These are phyloP conservation scores for Selaginella tamariscina DNA, from an alignment of 75 land plant genomes.

Conservation along the genomic window DNA sequence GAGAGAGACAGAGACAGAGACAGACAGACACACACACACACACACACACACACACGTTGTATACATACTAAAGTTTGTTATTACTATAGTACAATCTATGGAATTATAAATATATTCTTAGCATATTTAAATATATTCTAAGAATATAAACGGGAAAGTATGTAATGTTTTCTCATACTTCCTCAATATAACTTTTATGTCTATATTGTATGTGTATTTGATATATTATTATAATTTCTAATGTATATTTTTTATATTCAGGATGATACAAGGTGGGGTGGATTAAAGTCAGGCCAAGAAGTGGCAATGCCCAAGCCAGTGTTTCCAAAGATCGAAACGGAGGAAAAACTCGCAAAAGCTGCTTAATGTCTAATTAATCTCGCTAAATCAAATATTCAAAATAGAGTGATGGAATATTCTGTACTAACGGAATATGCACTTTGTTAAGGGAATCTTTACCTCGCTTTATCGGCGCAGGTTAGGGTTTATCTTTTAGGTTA, in stretches of 20 bases:
- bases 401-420: background rate
- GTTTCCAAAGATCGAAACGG: slow-evolving; percentile 60
- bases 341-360: background rate
- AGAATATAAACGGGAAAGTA: background rate
- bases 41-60: background rate
- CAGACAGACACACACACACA: background rate
- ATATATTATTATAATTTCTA: no score
- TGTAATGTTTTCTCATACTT: background rate
- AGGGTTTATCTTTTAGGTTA: no score
- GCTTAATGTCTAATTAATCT: no score
- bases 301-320: slow-evolving; percentile 74
- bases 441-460: background rate
- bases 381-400: no score
- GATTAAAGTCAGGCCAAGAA: slow-evolving; percentile 64
- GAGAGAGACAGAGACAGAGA: no score
- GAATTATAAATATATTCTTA: background rate
- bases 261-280: slow-evolving; percentile 89
- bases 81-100: background rate
- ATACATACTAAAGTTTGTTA: background rate
- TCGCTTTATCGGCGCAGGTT: background rate
- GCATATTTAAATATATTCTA: background rate
- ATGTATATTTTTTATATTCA: slow-evolving; percentile 21
- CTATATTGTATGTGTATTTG: slow-evolving; percentile 15
- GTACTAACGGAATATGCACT: background rate
- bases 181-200: background rate